These are phyloP conservation scores for Fusarium musae DNA, from an alignment of 2,329 filamentous ascomycete genomes.

Conservation along the genomic window DNA sequence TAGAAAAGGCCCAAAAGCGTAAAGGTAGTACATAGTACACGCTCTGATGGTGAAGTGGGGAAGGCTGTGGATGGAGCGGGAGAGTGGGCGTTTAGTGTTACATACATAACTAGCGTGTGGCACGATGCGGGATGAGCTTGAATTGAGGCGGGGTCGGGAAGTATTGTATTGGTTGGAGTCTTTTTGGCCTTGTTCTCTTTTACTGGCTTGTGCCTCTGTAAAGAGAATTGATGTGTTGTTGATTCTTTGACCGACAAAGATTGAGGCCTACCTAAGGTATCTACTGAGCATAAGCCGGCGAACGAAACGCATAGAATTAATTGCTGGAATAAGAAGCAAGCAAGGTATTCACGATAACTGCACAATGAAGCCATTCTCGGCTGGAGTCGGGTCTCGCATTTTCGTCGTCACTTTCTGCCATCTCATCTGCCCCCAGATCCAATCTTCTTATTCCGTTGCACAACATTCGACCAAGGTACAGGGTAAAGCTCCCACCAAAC, in stretches of 20 bases:
- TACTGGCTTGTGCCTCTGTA: not conserved
- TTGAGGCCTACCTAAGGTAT: not conserved
- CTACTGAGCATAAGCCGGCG: not conserved
- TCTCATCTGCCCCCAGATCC: constrained; percentile 21
- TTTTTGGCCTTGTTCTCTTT: not conserved
- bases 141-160: constrained; percentile 32
- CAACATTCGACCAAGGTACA: constrained; percentile 35
- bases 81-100: constrained; percentile 8
- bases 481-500: constrained; percentile 18
- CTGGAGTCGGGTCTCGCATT: constrained; percentile 28
- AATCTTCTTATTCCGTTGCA: constrained; percentile 2
- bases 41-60: constrained; percentile 5
- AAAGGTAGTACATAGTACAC: not conserved
- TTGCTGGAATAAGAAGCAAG: not conserved
- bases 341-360: not conserved
- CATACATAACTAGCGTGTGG: not conserved
- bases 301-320: no score
- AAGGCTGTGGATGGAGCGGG: constrained; percentile 12
- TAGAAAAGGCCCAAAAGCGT: constrained; percentile 5
- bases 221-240: constrained; percentile 8
- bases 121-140: constrained; percentile 34
- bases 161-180: constrained; percentile 19
- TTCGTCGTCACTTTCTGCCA: not conserved
- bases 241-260: not conserved
- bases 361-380: constrained; percentile 28